Evolutionary conservation across 2,329 filamentous ascomycete genomes (phyloP), one percentile per base, ranked within the genome.

Genomic region (Fusarium sp.): DNA sequence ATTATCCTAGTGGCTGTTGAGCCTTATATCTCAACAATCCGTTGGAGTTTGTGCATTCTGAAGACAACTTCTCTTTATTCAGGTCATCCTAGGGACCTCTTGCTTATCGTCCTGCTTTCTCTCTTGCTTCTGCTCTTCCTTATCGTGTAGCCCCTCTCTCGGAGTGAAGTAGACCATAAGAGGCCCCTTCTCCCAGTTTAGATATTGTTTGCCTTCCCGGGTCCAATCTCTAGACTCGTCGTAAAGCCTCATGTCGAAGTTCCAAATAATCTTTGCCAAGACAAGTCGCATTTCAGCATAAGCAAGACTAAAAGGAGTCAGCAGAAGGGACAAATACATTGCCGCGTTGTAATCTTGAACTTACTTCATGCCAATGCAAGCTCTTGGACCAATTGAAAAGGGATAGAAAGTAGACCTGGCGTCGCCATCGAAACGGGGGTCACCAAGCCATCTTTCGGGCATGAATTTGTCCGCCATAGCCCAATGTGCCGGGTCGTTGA

Each of bases 331-430:
- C 5, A 24, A 19, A 3, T 19, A 19, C 19, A 19, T 19, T 2
- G 19, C 19, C 19, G 19, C 2, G 19, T 19, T 19, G 19, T 19
- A 19, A 19, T 19, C 19, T 19, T 19, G 19, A 19, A 3, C 79
- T 70, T 71, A 81, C 79, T 82, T 83, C 61, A 75, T 76, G 3
- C 82, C 83, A 24, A 85, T 73, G 52, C 83, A 85, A 45, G 82
- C 81, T 4, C 82, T 70, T 3, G 82, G 77, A 0, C 83, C 82
- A 1, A 79, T 34, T 2, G 77, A 76, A 46, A 85, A 84, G 0
- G 82, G 79, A 64, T 83, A 78, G 25, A 81, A 70, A 4, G 74
- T 76, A 1, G 77, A 75, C 24, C 72, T 72, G 13, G 72, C 72
- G 61, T 85, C 82, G 19, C 40, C 53, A 1, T 61, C 69, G 58